Percentiles rank a stretch among this genome's conserved stretches.
These are phyloP conservation scores for Periconia sp. DNA, from an alignment of 2,329 filamentous ascomycete species.

Conservation along the genomic window DNA sequence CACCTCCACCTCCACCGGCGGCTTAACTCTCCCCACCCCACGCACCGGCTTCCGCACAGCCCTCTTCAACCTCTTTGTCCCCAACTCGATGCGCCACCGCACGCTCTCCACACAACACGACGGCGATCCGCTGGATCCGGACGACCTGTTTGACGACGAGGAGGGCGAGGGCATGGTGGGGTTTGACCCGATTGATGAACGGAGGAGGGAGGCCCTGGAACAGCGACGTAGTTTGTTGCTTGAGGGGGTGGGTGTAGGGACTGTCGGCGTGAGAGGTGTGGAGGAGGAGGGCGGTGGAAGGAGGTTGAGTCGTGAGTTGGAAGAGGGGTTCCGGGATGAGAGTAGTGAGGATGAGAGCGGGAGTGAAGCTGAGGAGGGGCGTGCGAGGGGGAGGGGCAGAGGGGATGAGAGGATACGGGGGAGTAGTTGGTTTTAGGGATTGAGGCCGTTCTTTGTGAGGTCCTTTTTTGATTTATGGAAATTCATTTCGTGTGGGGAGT, in stretches of 20 bases:
- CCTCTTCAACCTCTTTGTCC: constrained; percentile 35
- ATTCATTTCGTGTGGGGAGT: too few relatives aligned
- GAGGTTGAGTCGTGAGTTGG: constrained; percentile 45
- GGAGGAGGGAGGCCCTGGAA: constrained; percentile 43
- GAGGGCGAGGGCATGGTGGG: constrained; percentile 53
- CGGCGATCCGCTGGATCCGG: too few relatives aligned
- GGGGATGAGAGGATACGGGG: background rate
- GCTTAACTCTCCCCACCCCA: constrained; percentile 18
- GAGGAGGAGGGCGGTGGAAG: constrained; percentile 28
- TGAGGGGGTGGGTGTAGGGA: constrained; percentile 59
- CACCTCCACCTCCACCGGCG: constrained; percentile 15
- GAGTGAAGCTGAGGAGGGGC: constrained; percentile 32
- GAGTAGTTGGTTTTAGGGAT: too few relatives aligned
- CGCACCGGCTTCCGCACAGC: constrained; percentile 32
- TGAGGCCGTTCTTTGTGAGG: too few relatives aligned
- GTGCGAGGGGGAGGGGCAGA: constrained; percentile 14
- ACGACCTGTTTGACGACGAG: constrained; percentile 47
- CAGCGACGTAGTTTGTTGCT: constrained; percentile 35
- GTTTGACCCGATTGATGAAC: constrained; percentile 41
- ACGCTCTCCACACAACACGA: constrained; percentile 34
- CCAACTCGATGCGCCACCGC: constrained; percentile 31
- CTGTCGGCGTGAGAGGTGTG: constrained; percentile 62
- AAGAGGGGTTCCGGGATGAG: constrained; percentile 74
- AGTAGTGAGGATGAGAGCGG: constrained; percentile 53
- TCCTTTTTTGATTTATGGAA: too few relatives aligned